Percentiles rank a stretch among this genome's conserved stretches.
Evolutionary conservation across 805 yeast genomes (phyloP).

Genomic region (Wickerhamomyces silvicola): DNA sequence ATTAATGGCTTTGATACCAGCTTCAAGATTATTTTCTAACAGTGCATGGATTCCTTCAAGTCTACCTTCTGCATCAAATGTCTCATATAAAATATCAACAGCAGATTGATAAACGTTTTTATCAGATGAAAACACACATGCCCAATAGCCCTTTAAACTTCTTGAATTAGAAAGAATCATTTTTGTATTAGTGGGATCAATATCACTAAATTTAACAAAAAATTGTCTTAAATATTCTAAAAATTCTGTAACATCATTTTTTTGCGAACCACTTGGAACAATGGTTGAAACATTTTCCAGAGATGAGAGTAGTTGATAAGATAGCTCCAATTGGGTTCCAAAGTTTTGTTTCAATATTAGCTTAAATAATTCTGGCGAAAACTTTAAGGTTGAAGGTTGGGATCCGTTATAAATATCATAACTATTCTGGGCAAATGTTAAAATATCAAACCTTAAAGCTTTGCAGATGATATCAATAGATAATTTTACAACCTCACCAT

Average conservation of each 20-base stretch:
- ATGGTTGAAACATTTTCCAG: constrained; percentile 25
- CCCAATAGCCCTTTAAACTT: constrained; percentile 62
- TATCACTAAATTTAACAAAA: constrained; percentile 34
- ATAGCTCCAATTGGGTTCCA: constrained; percentile 15
- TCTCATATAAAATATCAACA: constrained; percentile 64
- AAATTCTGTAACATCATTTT: constrained; percentile 21
- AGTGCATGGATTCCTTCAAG: constrained; percentile 62
- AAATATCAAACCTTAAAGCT: constrained; percentile 41
- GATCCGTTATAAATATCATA: constrained; percentile 28
- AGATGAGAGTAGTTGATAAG: constrained; percentile 18
- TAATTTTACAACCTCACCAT: constrained; percentile 26
- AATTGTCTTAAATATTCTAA: constrained; percentile 27
- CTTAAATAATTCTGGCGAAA: constrained; percentile 24
- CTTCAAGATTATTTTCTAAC: constrained; percentile 36
- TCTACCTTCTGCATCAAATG: constrained; percentile 76
- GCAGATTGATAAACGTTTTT: constrained; percentile 58
- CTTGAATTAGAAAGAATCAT: constrained; percentile 33
- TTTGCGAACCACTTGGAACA: constrained; percentile 22
- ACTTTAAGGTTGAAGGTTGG: constrained; percentile 25
- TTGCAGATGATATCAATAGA: constrained; percentile 33
- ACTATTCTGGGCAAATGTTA: constrained; percentile 35
- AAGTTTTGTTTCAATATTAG: constrained; percentile 22
- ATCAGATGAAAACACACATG: constrained; percentile 62
- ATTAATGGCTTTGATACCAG: constrained; percentile 44
- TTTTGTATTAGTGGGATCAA: constrained; percentile 29